Percentiles rank a stretch among this genome's conserved stretches.
These are phyloP conservation scores for Cyclotella baltica DNA, from an alignment of 108 stramenopile species.

Conservation along the genomic window DNA sequence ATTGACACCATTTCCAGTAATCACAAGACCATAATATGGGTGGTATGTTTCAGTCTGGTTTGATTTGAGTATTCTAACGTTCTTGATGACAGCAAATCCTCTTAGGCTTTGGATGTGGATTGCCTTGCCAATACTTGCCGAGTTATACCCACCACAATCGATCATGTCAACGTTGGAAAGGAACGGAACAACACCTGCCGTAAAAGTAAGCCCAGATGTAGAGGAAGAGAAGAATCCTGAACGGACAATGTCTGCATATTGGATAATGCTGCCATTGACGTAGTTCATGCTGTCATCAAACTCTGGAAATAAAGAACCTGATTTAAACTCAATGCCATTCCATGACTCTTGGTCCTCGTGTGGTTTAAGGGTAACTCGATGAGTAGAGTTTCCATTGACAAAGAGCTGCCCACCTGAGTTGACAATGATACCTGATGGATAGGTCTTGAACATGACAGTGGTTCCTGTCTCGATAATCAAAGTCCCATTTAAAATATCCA, in stretches of 20 bases:
- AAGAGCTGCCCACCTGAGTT: slow-evolving; percentile 10
- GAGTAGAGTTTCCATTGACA: background rate
- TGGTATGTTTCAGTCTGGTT: background rate
- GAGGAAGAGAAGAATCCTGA: slow-evolving; percentile 5
- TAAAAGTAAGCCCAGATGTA: background rate
- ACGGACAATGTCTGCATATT: slow-evolving; percentile 23
- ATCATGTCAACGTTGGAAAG: background rate
- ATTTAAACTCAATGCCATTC: slow-evolving; percentile 11
- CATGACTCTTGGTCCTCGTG: slow-evolving; percentile 16
- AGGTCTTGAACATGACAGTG: background rate
- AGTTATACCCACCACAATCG: background rate
- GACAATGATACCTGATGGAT: slow-evolving; percentile 3
- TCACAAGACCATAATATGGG: background rate
- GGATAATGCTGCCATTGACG: slow-evolving; percentile 19
- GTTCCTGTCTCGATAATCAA: slow-evolving; percentile 12
- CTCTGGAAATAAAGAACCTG: background rate
- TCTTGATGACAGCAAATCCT: background rate
- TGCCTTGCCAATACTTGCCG: background rate
- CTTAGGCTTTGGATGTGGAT: background rate
- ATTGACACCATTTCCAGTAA: background rate
- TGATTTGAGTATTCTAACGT: background rate
- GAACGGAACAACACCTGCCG: background rate
- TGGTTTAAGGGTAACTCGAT: slow-evolving; percentile 20
- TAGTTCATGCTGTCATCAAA: slow-evolving; percentile 6
- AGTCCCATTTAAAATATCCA: slow-evolving; percentile 11